Evolutionary conservation across 164 flowering plant species (phyloP), one percentile per base, ranked within the genome.

Genomic region (Liquidambar formosana): DNA sequence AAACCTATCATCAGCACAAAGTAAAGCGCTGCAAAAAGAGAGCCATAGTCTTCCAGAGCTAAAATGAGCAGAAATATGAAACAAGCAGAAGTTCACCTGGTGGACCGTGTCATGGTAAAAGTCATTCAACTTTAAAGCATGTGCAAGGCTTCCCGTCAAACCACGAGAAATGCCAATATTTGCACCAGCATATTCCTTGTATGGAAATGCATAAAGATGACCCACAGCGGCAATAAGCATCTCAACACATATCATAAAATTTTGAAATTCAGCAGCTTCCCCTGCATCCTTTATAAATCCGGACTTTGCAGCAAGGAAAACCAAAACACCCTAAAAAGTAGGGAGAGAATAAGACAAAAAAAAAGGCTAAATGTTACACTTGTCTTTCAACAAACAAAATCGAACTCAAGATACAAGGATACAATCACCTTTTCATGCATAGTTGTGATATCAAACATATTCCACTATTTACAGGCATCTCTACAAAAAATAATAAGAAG

Each of bases 81-180:
- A 46, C 10, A 38, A 61, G 1, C 33, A 56, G 16, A 47, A 48
- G 10, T 3, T 44, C 28, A 94, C 98, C 92, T 94, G 99, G 79
- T 95, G 99, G 63, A 95, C 96, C 10, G 97, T 93, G 71, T 95
- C 99, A 80, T 93, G 96, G 79, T 95, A 95, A 70, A 95, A 90
- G 82, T 93, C 97, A 69, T 85, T 93, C 65, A 95, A 77, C 72
- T 85, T 93, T 44, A 95, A 64, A 41, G 97, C 97, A 84, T 95
- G 99, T 16, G 89, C 93, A 63, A 95, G 87, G 79, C 92, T 93
- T 74, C 82, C 85, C 0, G 89, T 80, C 8, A 93, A 80, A 53
- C 93, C 89, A 71, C 79, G 75, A 51, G 88, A 74, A 1, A 67
- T 77, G 45, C 94, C 96, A 68, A 93, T 84, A 75, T 89, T 95